Percentiles rank a stretch among this genome's conserved stretches.
Evolutionary conservation across 116 monocot species (phyloP).

Genomic region (Iris pallida): DNA sequence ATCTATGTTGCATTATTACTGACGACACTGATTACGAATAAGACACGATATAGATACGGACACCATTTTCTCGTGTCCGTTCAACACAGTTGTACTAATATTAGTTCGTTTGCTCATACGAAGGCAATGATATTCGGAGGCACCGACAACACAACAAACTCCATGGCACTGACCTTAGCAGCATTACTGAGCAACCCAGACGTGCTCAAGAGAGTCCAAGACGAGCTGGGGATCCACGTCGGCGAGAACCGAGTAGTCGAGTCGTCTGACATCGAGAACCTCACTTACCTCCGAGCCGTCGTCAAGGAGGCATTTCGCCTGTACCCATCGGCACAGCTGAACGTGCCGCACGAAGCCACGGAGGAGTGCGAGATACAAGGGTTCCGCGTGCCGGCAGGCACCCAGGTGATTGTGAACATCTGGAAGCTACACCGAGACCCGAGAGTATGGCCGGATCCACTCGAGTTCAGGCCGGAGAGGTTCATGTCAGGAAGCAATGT

Average conservation of each 20-base stretch:
- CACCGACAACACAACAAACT: constrained; percentile 27
- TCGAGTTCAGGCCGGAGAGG: constrained; percentile 14
- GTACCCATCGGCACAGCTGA: constrained; percentile 23
- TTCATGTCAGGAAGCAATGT: constrained; percentile 5
- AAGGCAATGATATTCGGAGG: constrained; percentile 29
- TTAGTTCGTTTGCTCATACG: background rate
- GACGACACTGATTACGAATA: no score
- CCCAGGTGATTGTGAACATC: constrained; percentile 25
- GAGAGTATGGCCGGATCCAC: constrained; percentile 15
- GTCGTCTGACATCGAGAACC: constrained; percentile 37
- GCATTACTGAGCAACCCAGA: constrained; percentile 22
- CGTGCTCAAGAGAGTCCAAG: constrained; percentile 20
- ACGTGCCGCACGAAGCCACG: constrained; percentile 24
- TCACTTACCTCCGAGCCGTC: constrained; percentile 37
- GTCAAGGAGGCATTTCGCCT: constrained; percentile 42
- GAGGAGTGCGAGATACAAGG: constrained; percentile 32
- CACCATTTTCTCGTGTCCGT: no score
- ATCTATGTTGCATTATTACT: no score
- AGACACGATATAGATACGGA: no score
- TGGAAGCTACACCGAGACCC: constrained; percentile 43
- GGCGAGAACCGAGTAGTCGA: constrained; percentile 28
- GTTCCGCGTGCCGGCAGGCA: constrained; percentile 25
- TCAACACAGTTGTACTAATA: background rate
- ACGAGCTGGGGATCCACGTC: constrained; percentile 29
- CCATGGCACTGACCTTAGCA: constrained; percentile 32